Base-by-base conservation (phyloP, 495 filamentous ascomycete genomes). In the Parathielavia appendiculata region DNA sequence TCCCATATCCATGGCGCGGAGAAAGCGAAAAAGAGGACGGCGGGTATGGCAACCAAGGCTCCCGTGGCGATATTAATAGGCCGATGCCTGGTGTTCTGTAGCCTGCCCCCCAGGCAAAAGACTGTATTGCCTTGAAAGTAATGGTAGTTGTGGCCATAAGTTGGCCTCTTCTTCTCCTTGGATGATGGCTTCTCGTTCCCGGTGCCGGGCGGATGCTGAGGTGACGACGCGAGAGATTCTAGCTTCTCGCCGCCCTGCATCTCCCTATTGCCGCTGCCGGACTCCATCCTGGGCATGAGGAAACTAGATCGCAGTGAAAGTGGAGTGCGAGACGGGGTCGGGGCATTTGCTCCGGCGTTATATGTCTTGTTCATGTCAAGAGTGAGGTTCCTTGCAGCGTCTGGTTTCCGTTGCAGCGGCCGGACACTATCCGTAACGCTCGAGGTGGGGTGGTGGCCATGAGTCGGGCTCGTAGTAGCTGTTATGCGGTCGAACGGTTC, bases 61-160 rank as follows among this genome's bases (percentile, higher is more conserved):
- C 86, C 92, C 12, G 93, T 98, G 41, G 83, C 85, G 63, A 97
- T 84, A 61, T 96, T 96, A 64, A 98, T 83, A n/a, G 93, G 93
- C 62, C 87, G 83, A 59, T 95, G 86, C 59, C 84, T 82, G 50
- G 92, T 87, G 69, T 96, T 98, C 63, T 96, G 89, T 26, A 90
- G 76, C 60, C 93, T 79, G 34, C 93, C 93, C 20, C 89, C 85
- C 53, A 86, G 81, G 71, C 84, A 95, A 72, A 97, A 98, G 38
- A 89, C 76, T 1, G 89, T 96, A 61, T 96, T 97, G 40, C 95
- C 93, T 39, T 84, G 79, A 65, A 96, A 96, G 72, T 96, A 95
- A 70, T 97, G 82, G 70, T 89, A 89, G 65, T 96, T 96, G 58
- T 79, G 83, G 14, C 80, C 77, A 17, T 68, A 56, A 35, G 69